These are phyloP conservation scores for Periglandula ipomoeae DNA, from an alignment of 2,329 filamentous ascomycete genomes.

Conservation along the genomic window DNA sequence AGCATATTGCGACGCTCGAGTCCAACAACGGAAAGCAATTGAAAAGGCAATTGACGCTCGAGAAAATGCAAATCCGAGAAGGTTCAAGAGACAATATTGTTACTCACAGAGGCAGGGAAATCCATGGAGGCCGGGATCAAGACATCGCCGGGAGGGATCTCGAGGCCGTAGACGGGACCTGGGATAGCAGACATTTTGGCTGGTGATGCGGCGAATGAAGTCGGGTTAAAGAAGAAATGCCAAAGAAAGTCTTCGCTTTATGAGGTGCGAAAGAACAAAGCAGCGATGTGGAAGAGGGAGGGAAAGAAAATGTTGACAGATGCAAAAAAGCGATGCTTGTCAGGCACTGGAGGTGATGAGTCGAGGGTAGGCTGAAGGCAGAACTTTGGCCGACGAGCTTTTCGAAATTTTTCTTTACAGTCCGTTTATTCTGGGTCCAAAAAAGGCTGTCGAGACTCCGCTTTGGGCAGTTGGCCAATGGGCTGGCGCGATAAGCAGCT, in stretches of 20 bases:
- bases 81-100: not conserved
- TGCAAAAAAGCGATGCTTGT: not conserved
- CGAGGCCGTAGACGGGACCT: constrained; percentile 84
- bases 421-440: constrained; percentile 6
- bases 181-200: constrained; percentile 47
- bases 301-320: not conserved
- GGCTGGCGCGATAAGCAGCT: constrained; percentile 18
- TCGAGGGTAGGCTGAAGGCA: too few species aligned
- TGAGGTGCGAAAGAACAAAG: not conserved
- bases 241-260: not conserved
- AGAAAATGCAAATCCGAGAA: not conserved
- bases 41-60: not conserved
- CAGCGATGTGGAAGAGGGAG: not conserved
- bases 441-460: constrained; percentile 9
- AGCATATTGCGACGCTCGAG: constrained; percentile 12
- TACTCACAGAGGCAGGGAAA: constrained; percentile 74
- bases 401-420: constrained; percentile 25
- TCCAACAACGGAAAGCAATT: too few species aligned
- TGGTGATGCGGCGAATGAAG: not conserved
- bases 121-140: constrained; percentile 71
- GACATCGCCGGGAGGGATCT: constrained; percentile 77
- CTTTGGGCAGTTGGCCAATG: constrained; percentile 16
- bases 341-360: constrained; percentile 3
- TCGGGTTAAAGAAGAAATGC: not conserved
- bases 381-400: constrained; percentile 1